Conservation (phyloP, 176 grass and related monocot genomes). For the Oryza coarctata region DNA sequence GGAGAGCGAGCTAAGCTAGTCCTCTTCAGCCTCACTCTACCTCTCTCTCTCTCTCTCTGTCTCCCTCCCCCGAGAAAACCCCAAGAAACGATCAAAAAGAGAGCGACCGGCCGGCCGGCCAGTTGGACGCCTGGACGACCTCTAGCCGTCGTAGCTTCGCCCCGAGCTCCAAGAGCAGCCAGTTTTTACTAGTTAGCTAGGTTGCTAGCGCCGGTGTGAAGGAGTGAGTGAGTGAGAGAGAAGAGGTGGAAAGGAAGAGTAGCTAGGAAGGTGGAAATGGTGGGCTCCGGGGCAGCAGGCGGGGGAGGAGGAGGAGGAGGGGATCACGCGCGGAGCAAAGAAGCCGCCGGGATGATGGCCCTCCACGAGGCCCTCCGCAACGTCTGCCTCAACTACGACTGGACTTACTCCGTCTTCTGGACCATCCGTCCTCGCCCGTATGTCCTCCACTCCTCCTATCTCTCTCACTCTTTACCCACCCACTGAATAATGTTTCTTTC, state of each 20-base stretch:
- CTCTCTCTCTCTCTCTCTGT: too few species aligned
- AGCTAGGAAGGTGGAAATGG: constrained; percentile 41
- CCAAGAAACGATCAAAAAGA: constrained; percentile 50
- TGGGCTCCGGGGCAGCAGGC: constrained; percentile 66
- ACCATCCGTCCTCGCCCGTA: constrained; percentile 99
- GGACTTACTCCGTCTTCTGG: constrained; percentile 99
- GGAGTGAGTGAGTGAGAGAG: neutral
- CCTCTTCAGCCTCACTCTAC: neutral
- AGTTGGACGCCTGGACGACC: neutral
- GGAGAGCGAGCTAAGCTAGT: neutral
- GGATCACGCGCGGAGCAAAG: constrained; percentile 85
- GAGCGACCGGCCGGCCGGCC: neutral
- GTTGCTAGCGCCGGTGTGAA: neutral
- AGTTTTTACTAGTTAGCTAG: constrained; percentile 16
- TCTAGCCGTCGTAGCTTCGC: too few species aligned
- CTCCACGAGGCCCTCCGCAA: constrained; percentile 91
- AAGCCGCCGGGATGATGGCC: constrained; percentile 95
- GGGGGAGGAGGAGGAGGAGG: constrained; percentile 39
- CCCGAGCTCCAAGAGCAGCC: neutral
- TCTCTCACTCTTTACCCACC: too few species aligned
- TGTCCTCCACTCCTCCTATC: neutral
- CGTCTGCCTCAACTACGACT: constrained; percentile 96
- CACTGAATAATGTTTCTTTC: neutral
- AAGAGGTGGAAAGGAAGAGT: neutral
- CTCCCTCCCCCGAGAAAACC: constrained; percentile 2